Evolutionary conservation across 805 yeast genomes (phyloP).

Genomic region (Suhomyces canberraensis): DNA sequence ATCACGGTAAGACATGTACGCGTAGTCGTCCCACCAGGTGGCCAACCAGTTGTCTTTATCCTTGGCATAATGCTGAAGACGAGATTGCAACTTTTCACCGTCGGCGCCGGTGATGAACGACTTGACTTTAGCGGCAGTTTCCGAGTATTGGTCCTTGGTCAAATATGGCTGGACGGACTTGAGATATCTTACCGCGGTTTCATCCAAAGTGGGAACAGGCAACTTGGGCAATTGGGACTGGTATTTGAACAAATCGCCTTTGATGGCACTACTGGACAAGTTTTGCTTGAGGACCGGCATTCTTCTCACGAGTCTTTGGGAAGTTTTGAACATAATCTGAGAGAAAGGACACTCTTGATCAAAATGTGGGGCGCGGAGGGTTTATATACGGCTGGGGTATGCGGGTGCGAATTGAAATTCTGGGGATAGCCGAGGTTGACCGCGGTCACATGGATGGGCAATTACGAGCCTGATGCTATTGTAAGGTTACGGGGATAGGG

Average conservation of each 20-base stretch:
- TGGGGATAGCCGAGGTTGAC: neutral
- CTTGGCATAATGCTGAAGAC: slow-evolving; percentile 56
- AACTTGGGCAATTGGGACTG: slow-evolving; percentile 75
- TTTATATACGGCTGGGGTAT: neutral
- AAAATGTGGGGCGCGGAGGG: neutral
- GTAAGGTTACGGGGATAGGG: no score
- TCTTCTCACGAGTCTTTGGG: slow-evolving; percentile 6
- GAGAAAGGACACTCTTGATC: no score
- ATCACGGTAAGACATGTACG: slow-evolving; percentile 86
- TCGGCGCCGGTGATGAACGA: slow-evolving; percentile 69
- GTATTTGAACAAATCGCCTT: slow-evolving; percentile 68
- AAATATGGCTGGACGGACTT: slow-evolving; percentile 69
- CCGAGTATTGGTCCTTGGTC: slow-evolving; percentile 46
- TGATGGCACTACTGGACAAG: slow-evolving; percentile 27
- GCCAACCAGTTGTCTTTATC: slow-evolving; percentile 83
- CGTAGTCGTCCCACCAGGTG: slow-evolving; percentile 91
- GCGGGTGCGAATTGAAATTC: neutral
- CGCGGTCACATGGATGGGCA: no score
- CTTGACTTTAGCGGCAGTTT: slow-evolving; percentile 54
- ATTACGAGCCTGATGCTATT: no score
- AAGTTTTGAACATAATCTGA: slow-evolving; percentile 7
- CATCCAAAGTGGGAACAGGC: slow-evolving; percentile 80
- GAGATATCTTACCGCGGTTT: slow-evolving; percentile 68
- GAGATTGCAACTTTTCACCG: slow-evolving; percentile 65
- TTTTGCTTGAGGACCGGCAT: slow-evolving; percentile 9